Evolutionary conservation across 495 filamentous ascomycete species (phyloP), one percentile per base, ranked within the genome.

Genomic region (Tuber indicum): DNA sequence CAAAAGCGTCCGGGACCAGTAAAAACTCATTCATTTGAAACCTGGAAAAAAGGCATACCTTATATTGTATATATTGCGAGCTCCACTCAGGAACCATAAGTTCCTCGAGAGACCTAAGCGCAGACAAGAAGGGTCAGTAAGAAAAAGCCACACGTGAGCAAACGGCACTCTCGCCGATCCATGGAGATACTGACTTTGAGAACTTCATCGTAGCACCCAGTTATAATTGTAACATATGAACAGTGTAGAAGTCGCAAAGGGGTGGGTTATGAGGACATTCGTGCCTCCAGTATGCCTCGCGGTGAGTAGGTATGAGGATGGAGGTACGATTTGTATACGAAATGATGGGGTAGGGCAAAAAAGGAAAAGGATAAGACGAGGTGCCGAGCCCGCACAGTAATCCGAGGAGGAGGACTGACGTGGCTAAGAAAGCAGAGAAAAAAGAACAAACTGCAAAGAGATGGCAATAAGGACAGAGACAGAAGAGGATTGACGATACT

Each of bases 21-120:
- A 39, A 5, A 9, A 49, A 21, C 5, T 21, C n/a, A 21, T 36
- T 21, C n/a, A 21, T 36, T n/a, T 26, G 4, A 36, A 71, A n/a
- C 32, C 9, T n/a, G 26, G 46, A 14, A 62, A 42, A 62, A 72
- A 39, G 58, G 75, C 47, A 49, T 73, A 84, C 79, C 81, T 84
- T 82, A 52, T 84, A 82, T 72, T 84, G 76, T 16, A 84, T 76
- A 75, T 84, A 83, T 58, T 84, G 71, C 14, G 79, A 82, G 66
- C 74, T 82, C 83, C 83, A 84, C 70, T 84, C 81, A 12, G 83
- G 83, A 73, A 84, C 81, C 77, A 83, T 82, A 71, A 79, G 72
- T 58, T 84, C 81, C 75, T 84, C 81, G 66, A 84, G 79, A 49
- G 77, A 81, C 77, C 82, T 84, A 39, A 23, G 69, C 70, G 47